Conservation (phyloP, 2,329 filamentous ascomycete species). For the Colletotrichum lindemuthianum region DNA sequence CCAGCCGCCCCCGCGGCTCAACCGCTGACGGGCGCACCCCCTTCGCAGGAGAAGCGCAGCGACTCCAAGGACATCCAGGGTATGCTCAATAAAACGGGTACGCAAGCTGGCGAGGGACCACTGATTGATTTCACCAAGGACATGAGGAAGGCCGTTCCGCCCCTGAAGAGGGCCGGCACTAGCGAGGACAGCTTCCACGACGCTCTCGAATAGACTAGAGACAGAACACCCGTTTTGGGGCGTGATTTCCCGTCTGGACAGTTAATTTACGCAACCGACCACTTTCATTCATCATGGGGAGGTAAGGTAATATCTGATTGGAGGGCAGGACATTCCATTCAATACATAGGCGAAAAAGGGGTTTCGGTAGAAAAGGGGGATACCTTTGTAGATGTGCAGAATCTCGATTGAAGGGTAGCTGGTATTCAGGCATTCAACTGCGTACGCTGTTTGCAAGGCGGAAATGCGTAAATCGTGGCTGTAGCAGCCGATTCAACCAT, state of each 20-base stretch:
- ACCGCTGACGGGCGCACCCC: neutral
- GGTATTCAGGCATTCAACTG: conserved; percentile 30
- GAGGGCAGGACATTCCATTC: conserved; percentile 9
- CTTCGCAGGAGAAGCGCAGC: conserved; percentile 8
- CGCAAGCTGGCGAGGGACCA: conserved; percentile 55
- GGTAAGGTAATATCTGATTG: conserved; percentile 20
- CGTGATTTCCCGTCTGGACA: no score
- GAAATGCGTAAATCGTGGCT: neutral
- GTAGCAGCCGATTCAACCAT: no score
- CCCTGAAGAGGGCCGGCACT: conserved; percentile 47
- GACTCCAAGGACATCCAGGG: conserved; percentile 51
- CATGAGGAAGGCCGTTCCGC: conserved; percentile 52
- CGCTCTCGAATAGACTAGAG: conserved; percentile 43
- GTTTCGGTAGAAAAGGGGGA: conserved; percentile 33
- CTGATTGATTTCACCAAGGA: conserved; percentile 67
- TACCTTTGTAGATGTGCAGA: conserved; percentile 33
- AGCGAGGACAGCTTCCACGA: conserved; percentile 53
- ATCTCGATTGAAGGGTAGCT: conserved; percentile 22
- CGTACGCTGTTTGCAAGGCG: neutral
- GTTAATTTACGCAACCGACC: neutral
- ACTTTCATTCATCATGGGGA: conserved; percentile 33
- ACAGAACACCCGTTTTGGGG: neutral
- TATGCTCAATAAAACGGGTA: conserved; percentile 59
- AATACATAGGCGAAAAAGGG: conserved; percentile 32
- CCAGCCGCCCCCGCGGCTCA: conserved; percentile 8